Conservation (phyloP, 2,329 filamentous ascomycete genomes). For the Fusarium xyrophilum region DNA sequence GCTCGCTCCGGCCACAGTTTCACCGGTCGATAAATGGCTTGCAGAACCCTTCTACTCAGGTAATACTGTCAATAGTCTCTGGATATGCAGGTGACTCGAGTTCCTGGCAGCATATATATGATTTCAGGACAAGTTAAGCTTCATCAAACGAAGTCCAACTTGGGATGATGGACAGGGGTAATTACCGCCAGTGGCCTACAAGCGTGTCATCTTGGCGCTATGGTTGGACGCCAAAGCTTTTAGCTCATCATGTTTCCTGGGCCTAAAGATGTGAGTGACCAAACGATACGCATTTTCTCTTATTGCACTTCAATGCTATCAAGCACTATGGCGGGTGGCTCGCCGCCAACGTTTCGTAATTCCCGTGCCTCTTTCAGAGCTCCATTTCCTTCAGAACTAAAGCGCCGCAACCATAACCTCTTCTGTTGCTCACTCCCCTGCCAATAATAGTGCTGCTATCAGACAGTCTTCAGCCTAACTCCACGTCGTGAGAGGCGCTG, state of each 20-base stretch:
- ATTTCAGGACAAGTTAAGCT: conserved; percentile 18
- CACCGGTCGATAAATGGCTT: conserved; percentile 12
- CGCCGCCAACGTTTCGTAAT: conserved; percentile 29
- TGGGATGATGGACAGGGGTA: conserved; percentile 31
- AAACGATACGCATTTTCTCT: background rate
- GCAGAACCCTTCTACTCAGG: background rate
- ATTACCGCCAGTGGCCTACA: conserved; percentile 25
- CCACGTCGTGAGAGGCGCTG: conserved; percentile 13
- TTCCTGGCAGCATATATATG: background rate
- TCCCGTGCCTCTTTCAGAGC: background rate
- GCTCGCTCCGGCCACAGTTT: conserved; percentile 3
- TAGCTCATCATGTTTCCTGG: conserved; percentile 16
- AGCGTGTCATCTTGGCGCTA: conserved; percentile 27
- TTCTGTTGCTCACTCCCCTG: conserved; percentile 18
- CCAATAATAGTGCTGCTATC: conserved; percentile 26
- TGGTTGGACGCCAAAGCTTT: conserved; percentile 30
- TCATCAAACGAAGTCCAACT: conserved; percentile 18
- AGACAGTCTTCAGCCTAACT: conserved; percentile 15
- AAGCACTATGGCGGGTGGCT: conserved; percentile 11
- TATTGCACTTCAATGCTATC: background rate
- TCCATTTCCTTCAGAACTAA: background rate
- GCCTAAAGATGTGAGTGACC: background rate
- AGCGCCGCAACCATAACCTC: conserved; percentile 4
- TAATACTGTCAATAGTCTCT: background rate
- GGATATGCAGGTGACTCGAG: conserved; percentile 5